phyloP scores from a whole-genome alignment of 345 rosid species.

The Eucalyptus urophylla region DNA sequence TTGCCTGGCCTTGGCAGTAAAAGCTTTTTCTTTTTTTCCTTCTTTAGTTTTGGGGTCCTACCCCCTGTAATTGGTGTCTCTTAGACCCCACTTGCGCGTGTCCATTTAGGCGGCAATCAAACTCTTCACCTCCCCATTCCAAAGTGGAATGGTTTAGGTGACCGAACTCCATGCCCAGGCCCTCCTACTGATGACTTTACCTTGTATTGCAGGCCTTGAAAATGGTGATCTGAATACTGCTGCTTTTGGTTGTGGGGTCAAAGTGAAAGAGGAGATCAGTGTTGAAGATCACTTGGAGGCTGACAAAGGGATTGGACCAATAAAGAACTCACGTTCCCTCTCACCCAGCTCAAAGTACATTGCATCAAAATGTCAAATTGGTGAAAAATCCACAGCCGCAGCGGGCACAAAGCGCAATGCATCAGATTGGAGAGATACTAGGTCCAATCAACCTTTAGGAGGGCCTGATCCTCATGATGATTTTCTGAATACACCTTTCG shows the following conservation, averaged over 20 bases:
- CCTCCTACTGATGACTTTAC: not conserved
- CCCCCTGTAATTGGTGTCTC: not conserved
- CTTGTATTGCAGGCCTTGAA: conserved; percentile 11
- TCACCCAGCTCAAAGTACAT: conserved; percentile 6
- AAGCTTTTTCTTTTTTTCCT: not conserved
- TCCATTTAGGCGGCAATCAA: not conserved
- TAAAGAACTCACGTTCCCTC: conserved; percentile 17
- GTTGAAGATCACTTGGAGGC: conserved; percentile 8
- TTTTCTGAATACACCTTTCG: conserved; percentile 77
- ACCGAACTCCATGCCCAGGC: not conserved
- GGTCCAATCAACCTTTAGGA: conserved; percentile 37
- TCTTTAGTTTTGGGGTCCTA: not conserved
- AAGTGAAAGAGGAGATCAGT: conserved; percentile 20
- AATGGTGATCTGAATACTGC: not conserved
- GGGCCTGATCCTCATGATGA: conserved; percentile 83
- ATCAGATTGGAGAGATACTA: conserved; percentile 69
- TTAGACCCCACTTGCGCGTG: not conserved
- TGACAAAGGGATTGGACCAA: conserved; percentile 13
- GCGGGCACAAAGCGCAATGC: conserved; percentile 57
- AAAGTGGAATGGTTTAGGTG: not conserved
- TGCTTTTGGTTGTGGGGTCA: conserved; percentile 2
- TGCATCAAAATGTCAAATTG: conserved; percentile 11
- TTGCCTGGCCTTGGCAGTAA: not conserved
- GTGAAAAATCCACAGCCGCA: conserved; percentile 18
- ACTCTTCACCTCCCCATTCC: not conserved